Evolutionary conservation across 2,329 filamentous ascomycete species (phyloP).

Genomic region (Calonectria henricotiae): DNA sequence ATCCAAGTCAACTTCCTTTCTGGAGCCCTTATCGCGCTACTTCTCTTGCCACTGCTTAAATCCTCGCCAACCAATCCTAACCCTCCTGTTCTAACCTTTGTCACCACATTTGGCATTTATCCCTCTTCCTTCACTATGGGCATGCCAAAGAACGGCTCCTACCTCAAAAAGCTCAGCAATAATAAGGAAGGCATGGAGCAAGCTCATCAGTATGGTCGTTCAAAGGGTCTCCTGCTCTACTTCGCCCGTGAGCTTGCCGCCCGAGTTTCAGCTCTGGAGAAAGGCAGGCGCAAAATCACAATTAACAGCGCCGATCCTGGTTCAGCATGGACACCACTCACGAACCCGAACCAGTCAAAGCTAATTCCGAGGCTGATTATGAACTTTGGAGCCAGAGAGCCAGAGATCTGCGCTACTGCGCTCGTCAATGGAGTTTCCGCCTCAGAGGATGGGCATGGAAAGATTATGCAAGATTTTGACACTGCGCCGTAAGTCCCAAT

Average conservation of each 20-base stretch:
- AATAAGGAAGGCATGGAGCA: slow-evolving; percentile 59
- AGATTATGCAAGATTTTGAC: slow-evolving; percentile 60
- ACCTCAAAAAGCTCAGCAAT: slow-evolving; percentile 57
- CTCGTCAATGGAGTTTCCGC: slow-evolving; percentile 59
- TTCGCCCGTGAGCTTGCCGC: slow-evolving; percentile 58
- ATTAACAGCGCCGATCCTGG: slow-evolving; percentile 61
- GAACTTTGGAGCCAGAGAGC: slow-evolving; percentile 59
- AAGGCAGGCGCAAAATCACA: slow-evolving; percentile 53
- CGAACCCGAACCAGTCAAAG: slow-evolving; percentile 56
- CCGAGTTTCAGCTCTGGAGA: slow-evolving; percentile 47
- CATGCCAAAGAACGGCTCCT: slow-evolving; percentile 55
- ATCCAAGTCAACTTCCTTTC: slow-evolving; percentile 60
- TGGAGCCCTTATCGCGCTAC: slow-evolving; percentile 55
- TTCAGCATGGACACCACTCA: slow-evolving; percentile 60
- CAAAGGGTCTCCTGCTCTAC: slow-evolving; percentile 59
- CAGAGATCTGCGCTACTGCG: slow-evolving; percentile 57
- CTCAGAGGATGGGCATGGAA: slow-evolving; percentile 54
- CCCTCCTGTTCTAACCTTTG: slow-evolving; percentile 59
- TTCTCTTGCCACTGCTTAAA: slow-evolving; percentile 56
- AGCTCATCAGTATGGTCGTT: slow-evolving; percentile 60
- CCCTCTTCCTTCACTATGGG: slow-evolving; percentile 59
- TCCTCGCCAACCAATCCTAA: slow-evolving; percentile 54
- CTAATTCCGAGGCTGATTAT: slow-evolving; percentile 59
- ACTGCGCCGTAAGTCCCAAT: slow-evolving; percentile 53
- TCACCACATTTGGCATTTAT: slow-evolving; percentile 60